Conservation (phyloP, 495 filamentous ascomycete species). For the Thozetella sp. region DNA sequence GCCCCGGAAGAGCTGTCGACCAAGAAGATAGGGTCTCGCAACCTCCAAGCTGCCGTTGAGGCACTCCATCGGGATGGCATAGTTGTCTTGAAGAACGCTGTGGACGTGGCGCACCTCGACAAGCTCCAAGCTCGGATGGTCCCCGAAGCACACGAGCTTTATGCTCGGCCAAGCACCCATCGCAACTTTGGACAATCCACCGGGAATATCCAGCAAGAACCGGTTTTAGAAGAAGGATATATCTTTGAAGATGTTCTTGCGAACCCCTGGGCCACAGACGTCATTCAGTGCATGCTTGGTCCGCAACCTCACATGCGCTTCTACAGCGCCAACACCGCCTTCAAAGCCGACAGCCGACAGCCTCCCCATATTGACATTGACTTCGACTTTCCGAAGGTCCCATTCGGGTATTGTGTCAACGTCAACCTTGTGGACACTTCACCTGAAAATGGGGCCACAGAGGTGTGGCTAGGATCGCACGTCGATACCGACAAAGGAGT, state of each 20-base stretch:
- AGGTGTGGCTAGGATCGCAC: constrained; percentile 58
- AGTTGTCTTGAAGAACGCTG: no score
- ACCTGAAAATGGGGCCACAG: constrained; percentile 51
- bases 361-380: constrained; percentile 5
- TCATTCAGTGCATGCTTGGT: constrained; percentile 6
- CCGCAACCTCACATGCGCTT: constrained; percentile 1
- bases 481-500: neutral
- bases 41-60: no score
- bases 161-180: constrained; percentile 4
- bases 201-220: constrained; percentile 8
- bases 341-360: constrained; percentile 3
- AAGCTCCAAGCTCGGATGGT: constrained; percentile 5
- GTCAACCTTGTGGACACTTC: constrained; percentile 12
- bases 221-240: constrained; percentile 4
- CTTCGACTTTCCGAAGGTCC: constrained; percentile 6
- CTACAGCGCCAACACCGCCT: constrained; percentile 7
- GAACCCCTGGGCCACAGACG: constrained; percentile 3
- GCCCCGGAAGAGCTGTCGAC: no score
- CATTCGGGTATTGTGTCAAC: constrained; percentile 10
- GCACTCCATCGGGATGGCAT: no score
- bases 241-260: constrained; percentile 3
- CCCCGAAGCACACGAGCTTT: constrained; percentile 3
- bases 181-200: constrained; percentile 5
- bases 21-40: no score
- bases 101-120: no score